Conservation (phyloP, 2,329 filamentous ascomycete genomes). For the Exophiala sp. region DNA sequence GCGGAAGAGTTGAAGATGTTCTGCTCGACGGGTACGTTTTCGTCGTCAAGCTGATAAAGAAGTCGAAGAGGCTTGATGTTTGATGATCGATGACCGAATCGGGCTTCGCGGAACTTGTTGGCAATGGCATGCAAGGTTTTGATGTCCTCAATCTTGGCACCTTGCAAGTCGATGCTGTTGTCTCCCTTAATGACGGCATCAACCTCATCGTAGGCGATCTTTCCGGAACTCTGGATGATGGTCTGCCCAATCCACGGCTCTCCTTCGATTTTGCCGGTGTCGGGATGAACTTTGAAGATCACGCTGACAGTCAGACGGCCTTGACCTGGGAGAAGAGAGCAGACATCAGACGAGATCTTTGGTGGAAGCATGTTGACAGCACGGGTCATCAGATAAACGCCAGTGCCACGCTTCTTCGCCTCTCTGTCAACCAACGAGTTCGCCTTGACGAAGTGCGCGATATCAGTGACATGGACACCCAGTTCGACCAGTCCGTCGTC, state of each 20-base stretch:
- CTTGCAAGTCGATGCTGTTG: constrained; percentile 60
- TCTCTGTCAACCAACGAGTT: constrained; percentile 95
- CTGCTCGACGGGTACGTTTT: constrained; percentile 93
- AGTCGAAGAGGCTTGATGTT: constrained; percentile 82
- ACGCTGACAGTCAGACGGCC: constrained; percentile 90
- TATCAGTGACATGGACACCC: constrained; percentile 90
- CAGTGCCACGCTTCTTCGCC: constrained; percentile 95
- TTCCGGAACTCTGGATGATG: constrained; percentile 87
- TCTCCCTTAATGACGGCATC: constrained; percentile 72
- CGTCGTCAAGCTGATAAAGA: constrained; percentile 90
- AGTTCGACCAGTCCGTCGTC: constrained; percentile 85
- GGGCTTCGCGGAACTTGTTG: constrained; percentile 84
- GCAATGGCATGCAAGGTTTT: constrained; percentile 75
- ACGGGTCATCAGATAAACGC: constrained; percentile 90
- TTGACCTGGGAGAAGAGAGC: constrained; percentile 80
- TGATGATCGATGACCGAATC: constrained; percentile 74
- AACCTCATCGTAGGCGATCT: constrained; percentile 79
- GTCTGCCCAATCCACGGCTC: constrained; percentile 93
- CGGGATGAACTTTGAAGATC: constrained; percentile 82
- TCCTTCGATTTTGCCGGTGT: constrained; percentile 77
- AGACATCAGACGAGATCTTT: constrained; percentile 80
- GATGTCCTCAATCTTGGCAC: constrained; percentile 70
- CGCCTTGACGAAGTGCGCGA: constrained; percentile 93
- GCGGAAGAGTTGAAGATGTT: constrained; percentile 92
- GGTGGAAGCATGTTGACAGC: constrained; percentile 82